Evolutionary conservation across 2,329 filamentous ascomycete species (phyloP).

Genomic region (Ophiostoma himal-ulmi): DNA sequence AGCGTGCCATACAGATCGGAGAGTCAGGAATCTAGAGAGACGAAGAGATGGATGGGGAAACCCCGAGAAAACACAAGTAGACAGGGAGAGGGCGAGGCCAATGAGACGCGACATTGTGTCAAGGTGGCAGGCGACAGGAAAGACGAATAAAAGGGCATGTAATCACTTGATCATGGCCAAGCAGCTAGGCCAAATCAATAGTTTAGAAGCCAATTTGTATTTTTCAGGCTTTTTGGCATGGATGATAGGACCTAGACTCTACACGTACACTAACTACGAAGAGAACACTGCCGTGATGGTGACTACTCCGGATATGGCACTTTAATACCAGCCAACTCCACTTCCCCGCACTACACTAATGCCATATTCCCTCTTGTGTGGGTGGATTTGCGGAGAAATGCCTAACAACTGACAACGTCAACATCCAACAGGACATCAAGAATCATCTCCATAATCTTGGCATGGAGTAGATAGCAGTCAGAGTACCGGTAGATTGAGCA

Average conservation of each 20-base stretch:
- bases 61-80: too few relatives aligned
- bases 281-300: too few relatives aligned
- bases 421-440: background rate
- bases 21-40: background rate
- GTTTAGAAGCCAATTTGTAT: background rate
- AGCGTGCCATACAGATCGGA: background rate
- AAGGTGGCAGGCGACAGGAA: background rate
- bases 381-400: constrained; percentile 3
- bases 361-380: background rate
- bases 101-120: too few relatives aligned
- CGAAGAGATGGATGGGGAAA: background rate
- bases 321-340: background rate
- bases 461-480: background rate
- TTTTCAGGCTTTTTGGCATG: too few relatives aligned
- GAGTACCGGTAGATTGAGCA: background rate
- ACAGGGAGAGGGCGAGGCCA: too few relatives aligned
- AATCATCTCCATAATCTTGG: background rate
- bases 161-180: background rate
- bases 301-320: too few relatives aligned
- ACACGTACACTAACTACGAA: too few relatives aligned
- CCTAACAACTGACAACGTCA: background rate
- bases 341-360: constrained; percentile 12
- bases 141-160: background rate
- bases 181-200: background rate
- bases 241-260: too few relatives aligned